These are phyloP conservation scores for Mycena venus DNA, from an alignment of 768 basidiomycete genomes.

Conservation along the genomic window DNA sequence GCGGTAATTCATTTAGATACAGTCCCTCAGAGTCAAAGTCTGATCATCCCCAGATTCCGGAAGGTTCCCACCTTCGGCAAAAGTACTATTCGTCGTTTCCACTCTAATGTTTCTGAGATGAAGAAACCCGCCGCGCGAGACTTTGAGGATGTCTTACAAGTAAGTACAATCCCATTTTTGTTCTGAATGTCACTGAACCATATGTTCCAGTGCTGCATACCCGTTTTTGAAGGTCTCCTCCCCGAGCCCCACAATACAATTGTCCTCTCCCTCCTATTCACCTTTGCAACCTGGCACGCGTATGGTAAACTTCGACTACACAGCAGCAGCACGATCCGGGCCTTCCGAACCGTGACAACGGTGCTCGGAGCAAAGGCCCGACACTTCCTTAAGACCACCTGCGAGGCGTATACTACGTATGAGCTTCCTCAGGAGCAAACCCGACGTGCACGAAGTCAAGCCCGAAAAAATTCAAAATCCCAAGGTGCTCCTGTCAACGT, in stretches of 20 bases:
- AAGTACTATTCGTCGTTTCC: slow-evolving; percentile 51
- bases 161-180: not conserved
- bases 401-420: no score
- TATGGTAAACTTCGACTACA: no score
- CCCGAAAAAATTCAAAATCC: no score
- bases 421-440: no score
- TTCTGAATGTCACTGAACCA: slow-evolving; percentile 37
- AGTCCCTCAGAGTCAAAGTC: not conserved
- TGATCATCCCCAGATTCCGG: slow-evolving; percentile 36
- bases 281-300: slow-evolving; percentile 39
- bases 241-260: slow-evolving; percentile 33
- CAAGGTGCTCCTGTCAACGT: no score
- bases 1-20: slow-evolving; percentile 25
- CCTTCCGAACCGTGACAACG: no score
- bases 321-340: no score
- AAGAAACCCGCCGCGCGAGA: slow-evolving; percentile 52
- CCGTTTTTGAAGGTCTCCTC: slow-evolving; percentile 51
- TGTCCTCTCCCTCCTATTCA: slow-evolving; percentile 29
- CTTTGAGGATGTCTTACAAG: slow-evolving; percentile 60
- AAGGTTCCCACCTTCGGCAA: slow-evolving; percentile 44
- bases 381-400: no score
- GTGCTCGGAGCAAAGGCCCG: no score
- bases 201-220: no score
- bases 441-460: no score
- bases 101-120: slow-evolving; percentile 49